Conservation (phyloP, 148 eudicot species). For the Rhododendron griersonianum region DNA sequence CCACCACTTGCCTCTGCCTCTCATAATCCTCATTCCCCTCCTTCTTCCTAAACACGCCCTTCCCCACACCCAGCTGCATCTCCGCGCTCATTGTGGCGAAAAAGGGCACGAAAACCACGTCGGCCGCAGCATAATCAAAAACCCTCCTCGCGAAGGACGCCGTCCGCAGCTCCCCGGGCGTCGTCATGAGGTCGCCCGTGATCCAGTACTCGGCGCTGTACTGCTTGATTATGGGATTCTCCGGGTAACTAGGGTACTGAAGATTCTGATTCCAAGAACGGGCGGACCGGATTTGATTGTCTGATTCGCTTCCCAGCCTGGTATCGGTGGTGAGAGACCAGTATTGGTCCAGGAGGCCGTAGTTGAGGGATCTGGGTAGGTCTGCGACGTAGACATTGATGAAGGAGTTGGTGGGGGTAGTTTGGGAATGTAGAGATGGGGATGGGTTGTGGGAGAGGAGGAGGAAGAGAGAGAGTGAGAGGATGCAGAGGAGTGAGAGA, state of each 20-base stretch:
- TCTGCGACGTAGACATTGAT: slow-evolving; percentile 61
- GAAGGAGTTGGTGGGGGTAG: slow-evolving; percentile 18
- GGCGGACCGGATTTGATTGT: slow-evolving; percentile 52
- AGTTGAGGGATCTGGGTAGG: slow-evolving; percentile 82
- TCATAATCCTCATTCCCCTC: slow-evolving; percentile 71
- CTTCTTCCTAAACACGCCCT: slow-evolving; percentile 75
- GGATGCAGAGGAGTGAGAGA: slow-evolving; percentile 33
- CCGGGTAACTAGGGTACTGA: slow-evolving; percentile 54
- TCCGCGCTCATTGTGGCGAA: slow-evolving; percentile 93
- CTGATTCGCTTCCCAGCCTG: slow-evolving; percentile 67
- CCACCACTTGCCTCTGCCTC: slow-evolving; percentile 74
- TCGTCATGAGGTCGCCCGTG: slow-evolving; percentile 73
- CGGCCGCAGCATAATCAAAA: slow-evolving; percentile 48
- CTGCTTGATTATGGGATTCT: slow-evolving; percentile 82
- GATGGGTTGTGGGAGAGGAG: slow-evolving; percentile 21
- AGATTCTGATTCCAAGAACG: slow-evolving; percentile 16
- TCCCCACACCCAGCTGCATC: slow-evolving; percentile 61
- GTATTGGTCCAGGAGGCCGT: slow-evolving; percentile 42
- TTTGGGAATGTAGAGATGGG: slow-evolving; percentile 20
- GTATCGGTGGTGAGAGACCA: slow-evolving; percentile 65
- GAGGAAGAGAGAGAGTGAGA: slow-evolving; percentile 44
- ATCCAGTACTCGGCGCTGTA: slow-evolving; percentile 98
- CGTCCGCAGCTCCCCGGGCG: slow-evolving; percentile 23
- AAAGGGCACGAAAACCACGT: slow-evolving; percentile 88
- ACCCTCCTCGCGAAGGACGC: slow-evolving; percentile 75